Evolutionary conservation across 352 stramenopile species (phyloP).

Genomic region (Phytophthora rubi): DNA sequence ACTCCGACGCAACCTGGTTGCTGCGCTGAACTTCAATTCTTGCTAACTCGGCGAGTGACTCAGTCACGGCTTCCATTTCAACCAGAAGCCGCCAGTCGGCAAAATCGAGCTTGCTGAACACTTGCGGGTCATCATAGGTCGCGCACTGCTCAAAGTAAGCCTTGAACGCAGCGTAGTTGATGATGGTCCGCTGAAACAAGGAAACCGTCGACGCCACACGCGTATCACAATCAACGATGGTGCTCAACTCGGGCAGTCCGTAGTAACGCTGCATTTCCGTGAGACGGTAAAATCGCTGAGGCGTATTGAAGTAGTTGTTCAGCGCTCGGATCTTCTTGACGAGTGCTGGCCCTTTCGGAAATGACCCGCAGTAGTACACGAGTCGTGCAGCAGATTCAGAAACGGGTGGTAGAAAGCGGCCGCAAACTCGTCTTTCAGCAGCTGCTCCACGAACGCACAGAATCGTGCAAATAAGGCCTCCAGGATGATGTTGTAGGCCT

Average conservation of each 20-base stretch:
- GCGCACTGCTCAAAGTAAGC: neutral
- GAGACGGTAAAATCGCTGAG: neutral
- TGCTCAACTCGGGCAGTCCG: neutral
- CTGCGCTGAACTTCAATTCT: neutral
- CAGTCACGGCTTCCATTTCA: neutral
- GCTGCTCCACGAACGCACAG: neutral
- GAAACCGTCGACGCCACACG: neutral
- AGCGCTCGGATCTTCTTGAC: no score
- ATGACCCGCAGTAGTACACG: neutral
- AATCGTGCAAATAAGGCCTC: neutral
- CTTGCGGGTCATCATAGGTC: neutral
- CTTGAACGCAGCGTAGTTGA: neutral
- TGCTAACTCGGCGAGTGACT: neutral
- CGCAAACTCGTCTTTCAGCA: neutral
- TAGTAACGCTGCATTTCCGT: neutral
- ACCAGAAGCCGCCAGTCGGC: neutral
- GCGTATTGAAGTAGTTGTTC: no score
- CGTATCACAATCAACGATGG: neutral
- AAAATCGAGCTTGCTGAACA: neutral
- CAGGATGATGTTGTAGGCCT: neutral
- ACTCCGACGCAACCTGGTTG: neutral
- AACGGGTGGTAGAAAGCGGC: neutral
- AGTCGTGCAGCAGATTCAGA: conserved; percentile 10
- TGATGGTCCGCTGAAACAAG: neutral
- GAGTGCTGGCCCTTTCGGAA: no score